These are phyloP conservation scores for Globisporangium yorkense DNA, from an alignment of 352 stramenopile species.

Conservation along the genomic window DNA sequence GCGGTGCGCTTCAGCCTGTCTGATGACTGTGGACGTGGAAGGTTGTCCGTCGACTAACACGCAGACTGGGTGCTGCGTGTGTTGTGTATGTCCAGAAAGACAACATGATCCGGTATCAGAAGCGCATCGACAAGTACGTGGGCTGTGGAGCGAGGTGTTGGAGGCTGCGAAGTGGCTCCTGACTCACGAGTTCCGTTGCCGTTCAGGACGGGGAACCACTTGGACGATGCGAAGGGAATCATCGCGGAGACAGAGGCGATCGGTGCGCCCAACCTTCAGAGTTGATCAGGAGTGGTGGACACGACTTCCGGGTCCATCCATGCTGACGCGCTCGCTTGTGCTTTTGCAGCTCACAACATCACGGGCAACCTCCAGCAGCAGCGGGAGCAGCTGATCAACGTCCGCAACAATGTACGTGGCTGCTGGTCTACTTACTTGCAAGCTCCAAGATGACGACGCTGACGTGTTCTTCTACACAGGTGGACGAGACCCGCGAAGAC, in stretches of 20 bases:
- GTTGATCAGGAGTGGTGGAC: background rate
- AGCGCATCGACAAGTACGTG: slow-evolving; percentile 53
- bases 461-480: slow-evolving; percentile 13
- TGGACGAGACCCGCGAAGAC: slow-evolving; percentile 68
- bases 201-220: slow-evolving; percentile 55
- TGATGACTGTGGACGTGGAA: background rate
- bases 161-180: background rate
- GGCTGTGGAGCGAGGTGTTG: background rate
- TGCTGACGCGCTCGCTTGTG: background rate
- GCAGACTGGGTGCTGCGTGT: background rate
- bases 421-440: background rate
- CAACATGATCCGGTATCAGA: slow-evolving; percentile 67
- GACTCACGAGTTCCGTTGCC: background rate
- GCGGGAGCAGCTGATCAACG: slow-evolving; percentile 71
- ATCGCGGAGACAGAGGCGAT: slow-evolving; percentile 68
- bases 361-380: slow-evolving; percentile 55
- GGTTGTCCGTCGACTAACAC: too few relatives aligned
- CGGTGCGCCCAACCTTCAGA: slow-evolving; percentile 14
- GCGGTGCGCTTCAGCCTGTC: slow-evolving; percentile 15
- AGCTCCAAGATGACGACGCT: background rate
- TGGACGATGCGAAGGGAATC: slow-evolving; percentile 59
- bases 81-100: slow-evolving; percentile 35
- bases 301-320: background rate
- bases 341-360: slow-evolving; percentile 52
- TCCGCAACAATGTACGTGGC: slow-evolving; percentile 60